Conservation (phyloP, 148 eudicot species). For the Talinum fruticosum region DNA sequence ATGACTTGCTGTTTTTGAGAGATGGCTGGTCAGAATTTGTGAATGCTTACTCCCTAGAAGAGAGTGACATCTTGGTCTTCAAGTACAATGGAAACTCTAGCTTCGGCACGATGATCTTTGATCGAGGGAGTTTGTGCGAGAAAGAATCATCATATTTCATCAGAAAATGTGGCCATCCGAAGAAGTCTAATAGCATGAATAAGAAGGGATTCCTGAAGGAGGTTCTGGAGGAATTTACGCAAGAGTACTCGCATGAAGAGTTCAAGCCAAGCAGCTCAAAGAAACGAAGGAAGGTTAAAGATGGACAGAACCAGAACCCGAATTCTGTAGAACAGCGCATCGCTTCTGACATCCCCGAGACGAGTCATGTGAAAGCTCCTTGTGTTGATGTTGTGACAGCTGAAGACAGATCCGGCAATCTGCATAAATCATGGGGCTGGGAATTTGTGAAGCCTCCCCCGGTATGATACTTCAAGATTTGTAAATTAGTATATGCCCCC, state of each 20-base stretch:
- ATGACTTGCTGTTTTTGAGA: constrained; percentile 30
- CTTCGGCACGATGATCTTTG: constrained; percentile 45
- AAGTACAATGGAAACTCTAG: constrained; percentile 42
- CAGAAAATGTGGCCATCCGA: constrained; percentile 35
- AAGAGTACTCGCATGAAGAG: constrained; percentile 23
- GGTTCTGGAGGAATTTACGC: constrained; percentile 20
- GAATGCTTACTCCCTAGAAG: constrained; percentile 34
- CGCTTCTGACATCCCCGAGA: neutral
- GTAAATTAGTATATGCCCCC: too few relatives aligned
- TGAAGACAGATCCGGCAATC: neutral
- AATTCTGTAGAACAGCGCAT: neutral
- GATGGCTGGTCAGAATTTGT: constrained; percentile 52
- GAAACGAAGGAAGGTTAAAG: constrained; percentile 16
- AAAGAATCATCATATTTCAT: constrained; percentile 50
- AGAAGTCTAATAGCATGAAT: neutral
- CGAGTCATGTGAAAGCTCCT: neutral
- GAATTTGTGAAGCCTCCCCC: too few relatives aligned
- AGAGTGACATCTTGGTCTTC: constrained; percentile 48
- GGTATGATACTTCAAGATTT: too few relatives aligned
- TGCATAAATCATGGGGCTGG: too few relatives aligned
- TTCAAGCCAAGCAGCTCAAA: constrained; percentile 14
- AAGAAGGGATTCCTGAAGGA: constrained; percentile 17
- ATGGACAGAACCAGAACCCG: constrained; percentile 7
- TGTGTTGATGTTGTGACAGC: neutral
- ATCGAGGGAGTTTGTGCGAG: constrained; percentile 42